These are phyloP conservation scores for Hypomyces perniciosus DNA, from an alignment of 2,329 filamentous ascomycete species.

Conservation along the genomic window DNA sequence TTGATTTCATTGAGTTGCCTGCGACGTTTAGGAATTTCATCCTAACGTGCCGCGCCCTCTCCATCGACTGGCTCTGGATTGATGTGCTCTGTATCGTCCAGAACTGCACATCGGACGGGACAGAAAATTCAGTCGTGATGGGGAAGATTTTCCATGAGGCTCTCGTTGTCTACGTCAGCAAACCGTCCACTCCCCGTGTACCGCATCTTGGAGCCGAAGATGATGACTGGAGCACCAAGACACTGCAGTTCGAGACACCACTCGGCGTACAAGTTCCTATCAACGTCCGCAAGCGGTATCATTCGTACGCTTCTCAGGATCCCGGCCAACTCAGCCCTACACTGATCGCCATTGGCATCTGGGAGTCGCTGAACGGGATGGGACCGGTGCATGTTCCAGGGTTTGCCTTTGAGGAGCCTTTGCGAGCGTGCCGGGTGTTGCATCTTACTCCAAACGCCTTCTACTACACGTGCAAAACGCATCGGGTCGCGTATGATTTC, in stretches of 20 bases:
- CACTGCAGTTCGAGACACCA: not conserved
- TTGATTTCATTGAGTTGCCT: not conserved
- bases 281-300: not conserved
- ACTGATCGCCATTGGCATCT: not conserved
- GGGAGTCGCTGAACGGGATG: not conserved
- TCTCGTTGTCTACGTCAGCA: constrained; percentile 1
- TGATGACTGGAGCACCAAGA: constrained; percentile 4
- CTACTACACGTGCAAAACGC: not conserved
- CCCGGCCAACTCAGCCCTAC: not conserved
- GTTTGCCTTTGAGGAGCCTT: no score
- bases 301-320: not conserved
- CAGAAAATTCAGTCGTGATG: not conserved
- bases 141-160: constrained; percentile 4
- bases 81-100: constrained; percentile 9
- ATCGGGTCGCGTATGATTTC: not conserved
- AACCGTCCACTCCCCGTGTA: not conserved
- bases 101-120: not conserved
- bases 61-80: constrained; percentile 3
- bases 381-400: no score
- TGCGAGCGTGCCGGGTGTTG: no score
- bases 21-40: constrained; percentile 1
- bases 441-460: not conserved
- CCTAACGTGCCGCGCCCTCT: not conserved
- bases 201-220: not conserved
- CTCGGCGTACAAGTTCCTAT: not conserved